Conservation (phyloP, 257 asterid species). For the Plantago ovata region DNA sequence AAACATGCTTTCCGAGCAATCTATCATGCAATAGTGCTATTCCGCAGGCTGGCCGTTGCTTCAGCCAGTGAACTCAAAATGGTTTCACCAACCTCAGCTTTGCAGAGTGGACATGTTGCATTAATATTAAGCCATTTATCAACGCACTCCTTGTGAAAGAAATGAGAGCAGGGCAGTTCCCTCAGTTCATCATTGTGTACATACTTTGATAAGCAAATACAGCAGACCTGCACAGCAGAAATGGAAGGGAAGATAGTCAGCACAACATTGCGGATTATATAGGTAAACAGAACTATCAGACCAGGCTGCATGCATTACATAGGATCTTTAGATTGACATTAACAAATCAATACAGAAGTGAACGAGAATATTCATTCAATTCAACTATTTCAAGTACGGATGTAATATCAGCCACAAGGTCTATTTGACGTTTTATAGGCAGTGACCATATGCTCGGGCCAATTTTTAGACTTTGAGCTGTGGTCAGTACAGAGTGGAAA, state of each 20-base stretch:
- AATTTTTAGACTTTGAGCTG: too few species aligned
- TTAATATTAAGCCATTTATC: constrained; percentile 95
- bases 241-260: not conserved
- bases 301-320: too few species aligned
- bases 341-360: too few species aligned
- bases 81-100: constrained; percentile 84
- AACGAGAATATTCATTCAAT: too few species aligned
- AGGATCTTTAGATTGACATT: too few species aligned
- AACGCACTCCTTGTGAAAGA: constrained; percentile 91
- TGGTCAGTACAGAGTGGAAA: too few species aligned
- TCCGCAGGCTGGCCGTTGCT: constrained; percentile 55
- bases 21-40: constrained; percentile 19
- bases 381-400: too few species aligned
- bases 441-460: too few species aligned
- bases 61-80: constrained; percentile 51
- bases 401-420: too few species aligned
- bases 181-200: constrained; percentile 83
- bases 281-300: too few species aligned
- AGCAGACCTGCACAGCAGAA: constrained; percentile 61
- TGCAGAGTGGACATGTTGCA: constrained; percentile 91
- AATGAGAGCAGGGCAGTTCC: constrained; percentile 82
- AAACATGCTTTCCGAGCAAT: not conserved
- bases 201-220: constrained; percentile 88
- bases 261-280: not conserved
- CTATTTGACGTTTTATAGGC: too few species aligned